These are phyloP conservation scores for Acarospora socialis DNA, from an alignment of 2,329 filamentous ascomycete species.

Conservation along the genomic window DNA sequence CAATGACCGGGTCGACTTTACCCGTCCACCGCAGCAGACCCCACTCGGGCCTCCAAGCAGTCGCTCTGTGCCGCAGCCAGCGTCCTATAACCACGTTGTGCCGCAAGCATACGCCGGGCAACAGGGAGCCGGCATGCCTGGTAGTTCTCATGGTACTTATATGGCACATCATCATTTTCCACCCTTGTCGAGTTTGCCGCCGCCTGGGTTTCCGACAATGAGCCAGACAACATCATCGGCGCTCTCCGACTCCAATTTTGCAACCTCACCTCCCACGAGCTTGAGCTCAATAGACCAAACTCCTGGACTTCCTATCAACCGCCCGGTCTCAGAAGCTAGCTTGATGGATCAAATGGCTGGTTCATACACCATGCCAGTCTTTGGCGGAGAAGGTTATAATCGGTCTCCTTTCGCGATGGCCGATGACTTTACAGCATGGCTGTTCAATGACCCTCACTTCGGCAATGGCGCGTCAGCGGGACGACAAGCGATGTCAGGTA, in stretches of 20 bases:
- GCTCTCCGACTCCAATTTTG: too few species aligned
- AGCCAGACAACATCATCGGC: slow-evolving; percentile 19
- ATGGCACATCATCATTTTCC: slow-evolving; percentile 10
- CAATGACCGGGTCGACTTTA: too few species aligned
- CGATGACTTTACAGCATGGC: slow-evolving; percentile 73
- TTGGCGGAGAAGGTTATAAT: slow-evolving; percentile 68
- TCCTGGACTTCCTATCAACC: too few species aligned
- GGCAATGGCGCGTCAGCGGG: slow-evolving; percentile 39
- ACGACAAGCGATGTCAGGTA: slow-evolving; percentile 22
- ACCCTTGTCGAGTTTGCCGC: slow-evolving; percentile 9
- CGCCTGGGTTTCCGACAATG: slow-evolving; percentile 9
- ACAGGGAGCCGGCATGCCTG: not conserved
- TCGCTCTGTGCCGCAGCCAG: too few species aligned
- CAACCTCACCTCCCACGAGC: too few species aligned
- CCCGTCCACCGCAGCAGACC: too few species aligned
- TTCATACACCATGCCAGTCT: slow-evolving; percentile 57
- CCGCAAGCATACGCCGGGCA: not conserved
- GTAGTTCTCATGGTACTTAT: slow-evolving; percentile 3
- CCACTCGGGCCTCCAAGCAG: too few species aligned
- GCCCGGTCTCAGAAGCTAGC: too few species aligned
- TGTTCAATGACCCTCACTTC: slow-evolving; percentile 57
- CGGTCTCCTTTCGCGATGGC: slow-evolving; percentile 80
- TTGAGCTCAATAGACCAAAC: too few species aligned
- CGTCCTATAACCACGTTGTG: too few species aligned
- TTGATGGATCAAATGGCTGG: slow-evolving; percentile 24